Conservation (phyloP, 768 basidiomycete species). For the Xerocomellus amylosporus region DNA sequence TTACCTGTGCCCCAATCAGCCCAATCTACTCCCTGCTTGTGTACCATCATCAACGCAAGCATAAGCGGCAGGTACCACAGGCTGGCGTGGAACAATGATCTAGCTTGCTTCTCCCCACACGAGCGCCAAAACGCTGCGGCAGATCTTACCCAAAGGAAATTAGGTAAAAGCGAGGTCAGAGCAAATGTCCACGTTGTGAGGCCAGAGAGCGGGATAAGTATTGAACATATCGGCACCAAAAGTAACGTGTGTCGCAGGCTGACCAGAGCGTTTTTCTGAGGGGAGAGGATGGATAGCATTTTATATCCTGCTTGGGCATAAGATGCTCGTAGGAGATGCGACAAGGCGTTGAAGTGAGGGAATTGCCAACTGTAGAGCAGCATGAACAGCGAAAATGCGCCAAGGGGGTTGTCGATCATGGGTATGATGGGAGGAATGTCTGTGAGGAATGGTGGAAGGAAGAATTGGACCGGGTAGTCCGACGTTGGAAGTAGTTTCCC, state of each 20-base stretch:
- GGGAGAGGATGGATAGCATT: conserved; percentile 84
- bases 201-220: conserved; percentile 85
- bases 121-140: conserved; percentile 74
- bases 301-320: conserved; percentile 93
- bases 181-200: conserved; percentile 92
- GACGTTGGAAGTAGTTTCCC: conserved; percentile 68
- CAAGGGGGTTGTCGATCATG: conserved; percentile 76
- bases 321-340: conserved; percentile 78
- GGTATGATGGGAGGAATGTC: conserved; percentile 40
- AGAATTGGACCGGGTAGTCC: conserved; percentile 54
- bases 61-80: conserved; percentile 91
- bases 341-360: conserved; percentile 95
- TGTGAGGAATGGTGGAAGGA: conserved; percentile 60
- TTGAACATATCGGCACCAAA: conserved; percentile 71
- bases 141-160: conserved; percentile 61
- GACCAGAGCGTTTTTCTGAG: conserved; percentile 79
- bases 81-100: conserved; percentile 72
- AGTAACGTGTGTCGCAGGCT: conserved; percentile 78
- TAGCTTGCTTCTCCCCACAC: conserved; percentile 75
- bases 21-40: conserved; percentile 87
- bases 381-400: conserved; percentile 76
- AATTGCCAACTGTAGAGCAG: conserved; percentile 97
- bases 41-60: conserved; percentile 90
- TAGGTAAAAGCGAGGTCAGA: conserved; percentile 70
- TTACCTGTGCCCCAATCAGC: conserved; percentile 42